phyloP scores from a whole-genome alignment of 208 protist species.

The Leptomonas pyrrhocoris region DNA sequence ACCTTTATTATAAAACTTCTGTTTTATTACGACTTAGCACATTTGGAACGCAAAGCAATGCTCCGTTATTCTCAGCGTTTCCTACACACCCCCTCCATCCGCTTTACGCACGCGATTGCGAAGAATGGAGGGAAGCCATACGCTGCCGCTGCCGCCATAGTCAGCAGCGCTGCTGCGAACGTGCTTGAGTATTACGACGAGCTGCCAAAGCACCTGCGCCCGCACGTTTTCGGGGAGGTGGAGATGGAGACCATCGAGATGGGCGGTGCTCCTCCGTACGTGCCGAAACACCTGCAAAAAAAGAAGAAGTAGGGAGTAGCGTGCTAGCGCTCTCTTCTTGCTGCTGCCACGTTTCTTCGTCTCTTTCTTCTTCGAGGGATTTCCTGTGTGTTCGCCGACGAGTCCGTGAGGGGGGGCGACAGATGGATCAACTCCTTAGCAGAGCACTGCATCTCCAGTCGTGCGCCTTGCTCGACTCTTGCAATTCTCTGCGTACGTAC shows the following conservation, averaged over 20 bases:
- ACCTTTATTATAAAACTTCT: neutral
- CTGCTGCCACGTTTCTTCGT: constrained; percentile 17
- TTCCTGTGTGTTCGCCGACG: too few species aligned
- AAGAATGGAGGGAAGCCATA: constrained; percentile 45
- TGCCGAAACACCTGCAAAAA: constrained; percentile 70
- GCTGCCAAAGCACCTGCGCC: constrained; percentile 64
- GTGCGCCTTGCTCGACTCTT: too few species aligned
- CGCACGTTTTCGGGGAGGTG: constrained; percentile 58
- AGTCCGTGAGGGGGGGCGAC: too few species aligned
- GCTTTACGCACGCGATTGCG: constrained; percentile 73
- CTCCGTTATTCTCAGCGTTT: constrained; percentile 31
- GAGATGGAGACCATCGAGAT: constrained; percentile 81
- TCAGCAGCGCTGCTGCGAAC: constrained; percentile 10
- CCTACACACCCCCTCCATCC: constrained; percentile 63
- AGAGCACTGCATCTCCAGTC: too few species aligned
- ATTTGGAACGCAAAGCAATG: constrained; percentile 32
- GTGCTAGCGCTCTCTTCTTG: constrained; percentile 8
- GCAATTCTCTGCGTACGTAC: too few species aligned
- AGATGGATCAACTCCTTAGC: too few species aligned
- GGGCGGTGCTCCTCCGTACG: constrained; percentile 82
- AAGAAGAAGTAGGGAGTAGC: constrained; percentile 56
- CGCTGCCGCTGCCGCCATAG: neutral
- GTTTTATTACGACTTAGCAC: neutral
- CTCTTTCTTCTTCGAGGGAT: constrained; percentile 28
- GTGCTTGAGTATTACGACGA: constrained; percentile 61